These are phyloP conservation scores for Magnaporthiopsis poae DNA, from an alignment of 2,329 filamentous ascomycete species.

Conservation along the genomic window DNA sequence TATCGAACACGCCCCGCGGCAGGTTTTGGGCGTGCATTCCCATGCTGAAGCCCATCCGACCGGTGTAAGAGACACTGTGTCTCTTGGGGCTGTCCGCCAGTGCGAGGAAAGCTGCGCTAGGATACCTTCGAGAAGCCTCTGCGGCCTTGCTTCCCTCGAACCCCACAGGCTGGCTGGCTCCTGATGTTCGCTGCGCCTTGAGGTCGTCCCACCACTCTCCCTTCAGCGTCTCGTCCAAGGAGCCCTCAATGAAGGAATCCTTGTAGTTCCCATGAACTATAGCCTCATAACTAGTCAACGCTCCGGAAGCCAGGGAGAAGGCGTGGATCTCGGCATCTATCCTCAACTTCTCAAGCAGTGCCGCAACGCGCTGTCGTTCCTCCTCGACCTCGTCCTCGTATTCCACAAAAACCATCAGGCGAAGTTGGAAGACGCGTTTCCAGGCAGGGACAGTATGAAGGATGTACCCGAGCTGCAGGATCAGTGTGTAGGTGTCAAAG, in stretches of 20 bases:
- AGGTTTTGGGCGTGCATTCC: constrained; percentile 70
- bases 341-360: constrained; percentile 67
- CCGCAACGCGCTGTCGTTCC: constrained; percentile 61
- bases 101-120: constrained; percentile 30
- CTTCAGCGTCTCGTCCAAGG: constrained; percentile 56
- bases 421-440: constrained; percentile 61
- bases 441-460: constrained; percentile 71
- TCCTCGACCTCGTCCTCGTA: constrained; percentile 77
- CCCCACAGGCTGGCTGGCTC: not conserved
- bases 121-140: constrained; percentile 21
- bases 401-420: constrained; percentile 80
- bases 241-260: constrained; percentile 44
- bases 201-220: constrained; percentile 80
- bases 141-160: not conserved
- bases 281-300: constrained; percentile 61
- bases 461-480: constrained; percentile 77
- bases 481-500: constrained; percentile 82
- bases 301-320: constrained; percentile 69
- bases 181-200: constrained; percentile 25
- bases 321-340: constrained; percentile 73
- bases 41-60: constrained; percentile 54
- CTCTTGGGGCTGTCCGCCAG: constrained; percentile 27
- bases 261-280: constrained; percentile 62
- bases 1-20: constrained; percentile 47
- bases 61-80: constrained; percentile 41